Base-by-base conservation (phyloP, 306 rosid species). In the Citrullus mucosospermus region DNA sequence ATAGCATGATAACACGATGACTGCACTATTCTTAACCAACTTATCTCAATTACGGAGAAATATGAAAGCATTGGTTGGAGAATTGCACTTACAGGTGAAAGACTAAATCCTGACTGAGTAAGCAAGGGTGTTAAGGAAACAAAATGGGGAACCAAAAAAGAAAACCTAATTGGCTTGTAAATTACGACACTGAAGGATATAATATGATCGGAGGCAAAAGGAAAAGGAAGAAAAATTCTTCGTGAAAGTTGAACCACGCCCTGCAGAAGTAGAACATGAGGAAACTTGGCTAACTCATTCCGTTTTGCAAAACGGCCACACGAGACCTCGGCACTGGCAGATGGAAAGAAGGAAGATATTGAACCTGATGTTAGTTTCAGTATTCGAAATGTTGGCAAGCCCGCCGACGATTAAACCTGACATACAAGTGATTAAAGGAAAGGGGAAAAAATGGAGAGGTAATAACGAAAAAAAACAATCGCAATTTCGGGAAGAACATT, bases 71-170 rank as follows among this genome's bases (percentile, higher is more conserved):
- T 83, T 58, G 54, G 59, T 57, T 30, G 60, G 36, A 78, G 81
- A 20, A 18, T 50, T 63, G 62, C 15, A 85, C 99, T 92, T 85
- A 95, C 99, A 78, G 99, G 99, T 79, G 96, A 80, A 36, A 95
- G 97, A 84, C 99, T 95, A 86, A 95, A 95, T 56, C 99, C 99
- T 76, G 99, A 95, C 86, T 95, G 99, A 88, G 99, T 95, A 84
- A 81, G 85, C 83, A 80, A 67, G 38, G 80, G 81, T n/a, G 89
- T 95, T 86, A 95, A 92, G 95, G 85, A 88, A 86, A 84, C 77
- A 53, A 50, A 55, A 4, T 70, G 16, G 14, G 38, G 3, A 32
- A 3, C 51, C 46, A 14, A 67, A 18, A 22, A 50, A 41, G 32
- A 70, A 16, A 43, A 56, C 9, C 44, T 28, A 72, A 10, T 38